Evolutionary conservation across 495 filamentous ascomycete species (phyloP).

Genomic region (Pseudotulostoma volvatum): DNA sequence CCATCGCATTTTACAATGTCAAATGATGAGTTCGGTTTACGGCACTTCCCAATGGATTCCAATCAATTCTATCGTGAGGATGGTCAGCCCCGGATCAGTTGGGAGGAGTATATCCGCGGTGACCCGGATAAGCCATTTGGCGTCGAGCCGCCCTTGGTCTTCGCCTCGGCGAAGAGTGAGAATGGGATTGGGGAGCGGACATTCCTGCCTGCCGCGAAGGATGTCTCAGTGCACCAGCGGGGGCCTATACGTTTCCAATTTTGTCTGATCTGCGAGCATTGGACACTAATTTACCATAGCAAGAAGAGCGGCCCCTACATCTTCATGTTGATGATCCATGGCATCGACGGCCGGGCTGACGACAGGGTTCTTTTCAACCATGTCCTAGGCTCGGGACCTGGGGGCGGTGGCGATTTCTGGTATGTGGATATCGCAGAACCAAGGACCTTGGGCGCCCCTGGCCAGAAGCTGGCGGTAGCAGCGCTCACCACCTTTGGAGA

Average conservation of each 20-base stretch:
- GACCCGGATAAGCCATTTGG: conserved; percentile 31
- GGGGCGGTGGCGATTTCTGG: conserved; percentile 53
- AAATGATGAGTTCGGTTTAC: conserved; percentile 68
- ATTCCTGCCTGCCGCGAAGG: conserved; percentile 40
- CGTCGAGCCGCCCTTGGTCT: conserved; percentile 32
- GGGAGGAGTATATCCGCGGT: conserved; percentile 61
- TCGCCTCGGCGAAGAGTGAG: conserved; percentile 31
- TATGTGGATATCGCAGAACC: conserved; percentile 53
- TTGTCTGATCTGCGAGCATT: conserved; percentile 58
- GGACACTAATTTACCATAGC: conserved; percentile 50
- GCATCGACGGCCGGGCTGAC: conserved; percentile 45
- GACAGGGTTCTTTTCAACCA: conserved; percentile 46
- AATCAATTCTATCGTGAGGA: conserved; percentile 51
- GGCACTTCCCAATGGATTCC: conserved; percentile 61
- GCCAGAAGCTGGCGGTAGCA: conserved; percentile 45
- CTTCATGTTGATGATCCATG: conserved; percentile 48
- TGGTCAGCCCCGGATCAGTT: conserved; percentile 36
- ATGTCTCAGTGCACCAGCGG: conserved; percentile 36
- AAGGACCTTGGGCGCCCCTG: conserved; percentile 47
- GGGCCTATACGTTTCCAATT: conserved; percentile 61
- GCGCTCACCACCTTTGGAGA: conserved; percentile 45
- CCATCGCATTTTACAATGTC: conserved; percentile 55
- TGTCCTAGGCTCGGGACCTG: conserved; percentile 19
- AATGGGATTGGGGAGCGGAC: conserved; percentile 47
- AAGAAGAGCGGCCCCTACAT: conserved; percentile 40